Evolutionary conservation across 345 rosid species (phyloP), one percentile per base, ranked within the genome.

Genomic region (Citrus glauca): DNA sequence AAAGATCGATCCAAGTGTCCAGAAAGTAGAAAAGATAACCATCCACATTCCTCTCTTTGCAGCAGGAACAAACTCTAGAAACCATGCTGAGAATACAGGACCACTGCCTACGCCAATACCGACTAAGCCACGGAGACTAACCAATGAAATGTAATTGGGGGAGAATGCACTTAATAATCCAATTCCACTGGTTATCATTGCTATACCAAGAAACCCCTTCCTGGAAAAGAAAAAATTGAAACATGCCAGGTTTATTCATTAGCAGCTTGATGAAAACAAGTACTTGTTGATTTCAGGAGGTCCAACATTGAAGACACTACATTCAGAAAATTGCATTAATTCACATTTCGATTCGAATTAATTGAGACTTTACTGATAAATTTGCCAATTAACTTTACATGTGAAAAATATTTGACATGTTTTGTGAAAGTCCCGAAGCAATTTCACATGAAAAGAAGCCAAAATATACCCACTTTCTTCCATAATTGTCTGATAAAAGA

Each of bases 81-180:
- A 86, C 93, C 90, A 88, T n/a, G 91, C 75, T 53, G 81, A 76
- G 76, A 88, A 88, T 48, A 88, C 91, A 75, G 87, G 83, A 28
- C 85, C 90, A 73, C 93, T 90, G 69, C 93, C 91, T 53, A 86
- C 71, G 64, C 93, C 91, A 77, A 88, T 63, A 38, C 91, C 90
- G 45, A 87, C 93, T 37, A 90, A 74, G 55, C 81, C 81, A 2
- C 93, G 89, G 40, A 82, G 78, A 67, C 68, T 50, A 28, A 88
- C 13, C 53, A 88, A 53, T n/a, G 74, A 65, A 22, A 64, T 28
- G 66, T 84, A 90, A 70, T 86, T 88, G 5, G 87, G 89, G 73
- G 90, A 55, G 55, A 90, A 82, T 7, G 90, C 78, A 81, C 93
- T 87, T 50, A 87, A 68, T n/a, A 90, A 76, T 57, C 93, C 91